Percentiles rank a stretch among this genome's conserved stretches.
Conservation (phyloP, 345 rosid species). For the Bruguiera parviflora region DNA sequence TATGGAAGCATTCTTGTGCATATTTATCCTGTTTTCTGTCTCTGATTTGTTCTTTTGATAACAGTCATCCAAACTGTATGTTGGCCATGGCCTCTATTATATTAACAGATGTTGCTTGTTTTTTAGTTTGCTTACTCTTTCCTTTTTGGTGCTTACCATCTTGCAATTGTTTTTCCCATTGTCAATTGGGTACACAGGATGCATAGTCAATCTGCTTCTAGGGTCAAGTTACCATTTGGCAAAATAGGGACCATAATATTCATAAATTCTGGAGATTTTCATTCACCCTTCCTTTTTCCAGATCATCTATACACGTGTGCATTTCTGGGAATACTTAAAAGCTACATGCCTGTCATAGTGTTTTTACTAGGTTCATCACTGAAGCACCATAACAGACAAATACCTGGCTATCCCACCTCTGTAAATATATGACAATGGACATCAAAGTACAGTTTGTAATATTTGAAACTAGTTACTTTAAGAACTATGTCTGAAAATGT, state of each 20-base stretch:
- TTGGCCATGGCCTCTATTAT: background rate
- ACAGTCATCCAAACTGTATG: background rate
- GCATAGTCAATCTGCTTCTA: background rate
- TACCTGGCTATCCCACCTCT: background rate
- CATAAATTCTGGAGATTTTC: too few species aligned
- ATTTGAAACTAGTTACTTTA: background rate
- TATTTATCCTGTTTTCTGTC: background rate
- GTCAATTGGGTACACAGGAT: background rate
- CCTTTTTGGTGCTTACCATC: background rate
- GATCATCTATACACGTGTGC: too few species aligned
- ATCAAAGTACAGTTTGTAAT: background rate
- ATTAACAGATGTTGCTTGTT: background rate
- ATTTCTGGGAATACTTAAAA: too few species aligned
- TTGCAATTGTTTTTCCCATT: background rate
- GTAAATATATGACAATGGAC: background rate
- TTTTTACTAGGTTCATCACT: background rate
- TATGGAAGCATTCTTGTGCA: background rate
- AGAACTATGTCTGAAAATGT: background rate
- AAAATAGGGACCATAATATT: background rate
- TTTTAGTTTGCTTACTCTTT: background rate
- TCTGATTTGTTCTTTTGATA: background rate
- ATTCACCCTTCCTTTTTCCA: too few species aligned
- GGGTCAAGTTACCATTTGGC: background rate
- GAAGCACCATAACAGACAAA: background rate
- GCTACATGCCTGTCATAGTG: too few species aligned